Base-by-base conservation (phyloP, 805 yeast genomes). In the Saturnispora besseyi region DNA sequence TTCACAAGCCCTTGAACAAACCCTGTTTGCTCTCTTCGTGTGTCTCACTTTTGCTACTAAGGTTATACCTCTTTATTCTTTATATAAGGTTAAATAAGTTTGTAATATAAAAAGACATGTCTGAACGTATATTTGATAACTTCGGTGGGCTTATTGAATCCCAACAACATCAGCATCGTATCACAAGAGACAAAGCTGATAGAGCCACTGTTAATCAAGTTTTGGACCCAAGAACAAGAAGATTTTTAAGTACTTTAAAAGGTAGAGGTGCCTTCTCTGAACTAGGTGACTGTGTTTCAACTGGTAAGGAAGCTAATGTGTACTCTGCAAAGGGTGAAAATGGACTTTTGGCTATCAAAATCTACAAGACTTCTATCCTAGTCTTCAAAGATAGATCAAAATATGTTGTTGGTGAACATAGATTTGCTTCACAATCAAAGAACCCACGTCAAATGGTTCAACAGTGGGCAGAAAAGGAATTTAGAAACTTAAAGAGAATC, bases 271-370 rank as follows among this genome's bases (percentile, higher is more conserved):
- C 87, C 5, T 79, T 93, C 32, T 80, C 93, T 2, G 80, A 85
- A 57, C 82, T 93, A 59, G 87, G 90, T 59, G 99, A 99, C 11
- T 93, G 98, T 64, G 74, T 93, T 45, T 82, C 93, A 59, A 93
- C 99, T 0, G 99, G 99, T 44, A 93, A 93, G 65, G 99, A 93
- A 66, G 99, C 99, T n/a, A 93, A 93, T 61, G 97, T 93, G 0
- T 93, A 93, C 63, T 96, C 95, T 11, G 60, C 59, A 13, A 58
- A 67, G 12, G 73, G 71, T 52, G 74, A 71, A 53, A 96, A 79
- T 58, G 28, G 18, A 11, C 41, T 24, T 11, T 82, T 72, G 58
- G 99, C 99, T 0, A 86, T 93, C 46, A 93, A 93, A 63, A 91
- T 93, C 51, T 93, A 88, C 71, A 93, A 93, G 67, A 93, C 99